Conservation (phyloP, 805 yeast species). For the Saccharomycopsis olivae region DNA sequence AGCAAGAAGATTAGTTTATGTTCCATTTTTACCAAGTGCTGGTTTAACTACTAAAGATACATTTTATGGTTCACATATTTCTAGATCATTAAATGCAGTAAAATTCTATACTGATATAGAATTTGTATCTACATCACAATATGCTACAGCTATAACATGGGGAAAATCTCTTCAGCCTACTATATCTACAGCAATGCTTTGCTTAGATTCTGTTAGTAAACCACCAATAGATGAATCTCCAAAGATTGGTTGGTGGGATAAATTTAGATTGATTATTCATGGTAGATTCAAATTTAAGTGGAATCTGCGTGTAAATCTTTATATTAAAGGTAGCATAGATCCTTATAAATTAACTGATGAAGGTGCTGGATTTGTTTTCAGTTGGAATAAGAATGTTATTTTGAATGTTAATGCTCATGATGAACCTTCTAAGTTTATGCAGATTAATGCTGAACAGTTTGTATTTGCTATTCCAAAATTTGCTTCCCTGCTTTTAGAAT, state of each 20-base stretch:
- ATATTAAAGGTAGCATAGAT: slow-evolving; percentile 48
- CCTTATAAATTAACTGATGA: slow-evolving; percentile 50
- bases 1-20: slow-evolving; percentile 40
- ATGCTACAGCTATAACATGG: slow-evolving; percentile 50
- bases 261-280: slow-evolving; percentile 43
- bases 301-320: slow-evolving; percentile 37
- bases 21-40: slow-evolving; percentile 36
- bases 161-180: slow-evolving; percentile 55
- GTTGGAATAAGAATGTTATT: slow-evolving; percentile 48
- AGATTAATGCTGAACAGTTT: slow-evolving; percentile 46
- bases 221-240: slow-evolving; percentile 59
- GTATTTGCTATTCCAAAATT: slow-evolving; percentile 44
- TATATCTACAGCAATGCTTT: slow-evolving; percentile 46
- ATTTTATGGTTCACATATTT: slow-evolving; percentile 45
- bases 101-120: slow-evolving; percentile 43
- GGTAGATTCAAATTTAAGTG: slow-evolving; percentile 41
- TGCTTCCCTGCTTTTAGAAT: slow-evolving; percentile 16
- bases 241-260: slow-evolving; percentile 67
- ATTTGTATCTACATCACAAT: slow-evolving; percentile 33
- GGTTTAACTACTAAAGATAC: slow-evolving; percentile 25
- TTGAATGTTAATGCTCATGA: slow-evolving; percentile 41
- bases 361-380: slow-evolving; percentile 53
- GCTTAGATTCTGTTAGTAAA: slow-evolving; percentile 57
- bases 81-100: slow-evolving; percentile 55
- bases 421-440: slow-evolving; percentile 38